Evolutionary conservation across 2,329 filamentous ascomycete species (phyloP), one percentile per base, ranked within the genome.

Genomic region (Tympanopsis confertula): DNA sequence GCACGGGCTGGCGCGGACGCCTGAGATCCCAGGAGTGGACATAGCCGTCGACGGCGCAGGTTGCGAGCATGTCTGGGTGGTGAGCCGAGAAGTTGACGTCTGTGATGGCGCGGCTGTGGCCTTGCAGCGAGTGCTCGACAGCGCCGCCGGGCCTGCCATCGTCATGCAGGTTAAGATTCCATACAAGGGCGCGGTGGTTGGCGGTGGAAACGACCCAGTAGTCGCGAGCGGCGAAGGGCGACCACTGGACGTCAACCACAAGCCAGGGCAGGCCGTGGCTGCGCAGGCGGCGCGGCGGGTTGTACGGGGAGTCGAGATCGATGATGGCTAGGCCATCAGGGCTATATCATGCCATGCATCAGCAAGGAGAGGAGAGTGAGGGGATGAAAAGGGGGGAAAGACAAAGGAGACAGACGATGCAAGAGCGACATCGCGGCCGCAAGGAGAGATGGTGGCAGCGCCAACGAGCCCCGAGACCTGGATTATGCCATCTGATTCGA

Each of bases 61-160:
- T 79, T 17, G 75, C 74, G 20, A 80, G 59, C 4, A 75, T 52
- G 44, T 79, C 74, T 3, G 74, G 72, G 52, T 79, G 68, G 41
- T 77, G 72, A 5, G 74, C 73, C 0, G 72, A 78, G 49, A 79
- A 79, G 47, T 80, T 79, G 50, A 80, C 78, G 48, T 80, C 75
- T 18, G 75, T 79, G 41, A 80, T 79, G 35, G 74, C 73, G 38
- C 75, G 63, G 5, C 66, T 68, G 52, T 79, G 75, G 4, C 68
- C 73, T 47, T 78, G 72, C 19, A 80, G 54, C 4, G 73, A 71
- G 52, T 70, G 66, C 47, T 79, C 69, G 39, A 79, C 74, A 29
- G 78, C 74, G 2, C 75, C 75, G 5, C 5, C 48, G 44, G 42
- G 69, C 66, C 42, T 61, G 62, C 37, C 59, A 61, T 35, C 84